A percentile compares a stretch with the other conserved stretches of the same genome.
These are phyloP conservation scores for Hortiboletus flavorubellus DNA, from an alignment of 768 basidiomycete species.

Conservation along the genomic window DNA sequence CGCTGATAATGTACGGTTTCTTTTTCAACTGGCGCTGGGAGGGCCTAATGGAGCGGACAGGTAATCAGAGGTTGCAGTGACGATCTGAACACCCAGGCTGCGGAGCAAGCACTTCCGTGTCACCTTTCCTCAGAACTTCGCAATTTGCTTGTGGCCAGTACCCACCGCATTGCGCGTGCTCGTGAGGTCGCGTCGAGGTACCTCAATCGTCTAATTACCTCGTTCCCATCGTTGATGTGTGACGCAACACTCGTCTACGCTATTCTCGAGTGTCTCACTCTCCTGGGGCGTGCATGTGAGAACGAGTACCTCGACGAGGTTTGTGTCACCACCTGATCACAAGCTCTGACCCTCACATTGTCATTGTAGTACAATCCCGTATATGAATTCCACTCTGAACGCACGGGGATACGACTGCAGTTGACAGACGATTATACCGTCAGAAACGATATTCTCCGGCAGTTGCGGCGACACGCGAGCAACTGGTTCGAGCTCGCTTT, in stretches of 20 bases:
- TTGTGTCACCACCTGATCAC: slow-evolving; percentile 12
- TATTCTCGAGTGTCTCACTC: slow-evolving; percentile 87
- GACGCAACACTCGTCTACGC: slow-evolving; percentile 83
- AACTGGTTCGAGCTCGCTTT: slow-evolving; percentile 87
- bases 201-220: slow-evolving; percentile 79
- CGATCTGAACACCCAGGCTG: slow-evolving; percentile 69
- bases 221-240: slow-evolving; percentile 94
- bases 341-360: background rate
- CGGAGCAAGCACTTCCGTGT: slow-evolving; percentile 73
- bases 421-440: slow-evolving; percentile 83
- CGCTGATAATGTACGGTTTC: slow-evolving; percentile 66
- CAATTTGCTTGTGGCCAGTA: slow-evolving; percentile 70
- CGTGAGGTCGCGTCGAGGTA: slow-evolving; percentile 81
- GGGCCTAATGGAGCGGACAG: slow-evolving; percentile 37
- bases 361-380: slow-evolving; percentile 77
- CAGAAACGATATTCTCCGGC: slow-evolving; percentile 78
- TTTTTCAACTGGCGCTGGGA: background rate
- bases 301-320: slow-evolving; percentile 93
- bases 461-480: slow-evolving; percentile 69
- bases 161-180: slow-evolving; percentile 78
- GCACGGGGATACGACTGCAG: slow-evolving; percentile 69
- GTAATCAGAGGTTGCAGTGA: slow-evolving; percentile 73
- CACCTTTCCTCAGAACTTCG: slow-evolving; percentile 71
- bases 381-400: slow-evolving; percentile 79
- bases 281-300: slow-evolving; percentile 84